These are phyloP conservation scores for Ramalina intermedia DNA, from an alignment of 495 filamentous ascomycete genomes.

Conservation along the genomic window DNA sequence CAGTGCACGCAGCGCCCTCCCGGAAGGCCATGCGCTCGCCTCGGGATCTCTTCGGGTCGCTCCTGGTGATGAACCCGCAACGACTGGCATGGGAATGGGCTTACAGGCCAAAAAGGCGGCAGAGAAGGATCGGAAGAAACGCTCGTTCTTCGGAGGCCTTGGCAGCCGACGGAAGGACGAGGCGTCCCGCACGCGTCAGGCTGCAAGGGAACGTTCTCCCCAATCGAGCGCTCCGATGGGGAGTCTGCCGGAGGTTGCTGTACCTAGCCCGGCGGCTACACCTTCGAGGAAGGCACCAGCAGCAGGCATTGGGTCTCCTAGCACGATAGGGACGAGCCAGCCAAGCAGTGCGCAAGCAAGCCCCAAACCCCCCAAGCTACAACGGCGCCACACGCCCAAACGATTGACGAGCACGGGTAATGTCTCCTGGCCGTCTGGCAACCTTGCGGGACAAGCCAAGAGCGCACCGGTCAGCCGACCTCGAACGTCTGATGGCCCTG, in stretches of 20 bases:
- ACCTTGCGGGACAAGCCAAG: constrained; percentile 1
- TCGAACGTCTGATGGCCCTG: constrained; percentile 9
- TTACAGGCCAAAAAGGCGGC: constrained; percentile 26
- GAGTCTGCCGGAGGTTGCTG: constrained; percentile 11
- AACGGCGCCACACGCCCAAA: constrained; percentile 12
- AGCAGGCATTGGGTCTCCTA: constrained; percentile 5
- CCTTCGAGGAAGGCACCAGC: not conserved
- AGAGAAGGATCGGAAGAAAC: constrained; percentile 23
- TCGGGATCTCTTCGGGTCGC: constrained; percentile 11
- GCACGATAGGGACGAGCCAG: constrained; percentile 4
- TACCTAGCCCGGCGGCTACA: not conserved
- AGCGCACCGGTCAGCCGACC: constrained; percentile 1
- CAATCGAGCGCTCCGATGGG: constrained; percentile 11
- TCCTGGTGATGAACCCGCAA: constrained; percentile 9
- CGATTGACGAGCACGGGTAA: constrained; percentile 4
- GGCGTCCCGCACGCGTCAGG: constrained; percentile 18
- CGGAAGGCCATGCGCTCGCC: constrained; percentile 15
- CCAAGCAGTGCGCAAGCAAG: constrained; percentile 6
- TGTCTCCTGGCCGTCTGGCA: constrained; percentile 14
- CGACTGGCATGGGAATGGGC: constrained; percentile 24
- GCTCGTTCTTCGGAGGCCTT: constrained; percentile 27
- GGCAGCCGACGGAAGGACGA: constrained; percentile 27
- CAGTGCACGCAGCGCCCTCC: constrained; percentile 2
- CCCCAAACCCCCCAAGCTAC: constrained; percentile 13
- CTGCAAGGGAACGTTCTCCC: constrained; percentile 18